Conservation (phyloP, 805 yeast species). For the Deakozyma indianensis region DNA sequence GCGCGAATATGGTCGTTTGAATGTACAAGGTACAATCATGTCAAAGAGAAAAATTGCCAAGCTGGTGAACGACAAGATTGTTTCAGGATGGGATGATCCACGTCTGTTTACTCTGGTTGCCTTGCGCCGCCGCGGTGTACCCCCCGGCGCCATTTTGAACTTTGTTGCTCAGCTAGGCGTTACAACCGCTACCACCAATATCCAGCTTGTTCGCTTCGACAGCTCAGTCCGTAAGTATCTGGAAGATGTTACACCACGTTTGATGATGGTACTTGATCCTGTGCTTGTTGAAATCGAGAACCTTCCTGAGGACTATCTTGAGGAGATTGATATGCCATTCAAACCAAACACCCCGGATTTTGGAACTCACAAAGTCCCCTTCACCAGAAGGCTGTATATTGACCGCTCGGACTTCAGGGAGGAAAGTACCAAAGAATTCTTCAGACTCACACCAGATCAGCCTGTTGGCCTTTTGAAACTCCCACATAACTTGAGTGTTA, state of each 20-base stretch:
- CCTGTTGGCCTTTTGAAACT: conserved; percentile 90
- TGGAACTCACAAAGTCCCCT: conserved; percentile 63
- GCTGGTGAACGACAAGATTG: conserved; percentile 65
- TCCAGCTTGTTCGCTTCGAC: conserved; percentile 83
- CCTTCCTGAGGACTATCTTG: conserved; percentile 58
- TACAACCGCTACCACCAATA: conserved; percentile 83
- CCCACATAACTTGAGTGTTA: conserved; percentile 66
- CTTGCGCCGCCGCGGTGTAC: conserved; percentile 92
- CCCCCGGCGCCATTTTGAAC: conserved; percentile 92
- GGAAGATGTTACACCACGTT: conserved; percentile 84
- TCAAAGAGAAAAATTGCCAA: conserved; percentile 94
- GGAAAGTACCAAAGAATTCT: conserved; percentile 52
- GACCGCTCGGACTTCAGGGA: conserved; percentile 79
- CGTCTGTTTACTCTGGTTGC: conserved; percentile 90
- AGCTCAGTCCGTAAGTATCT: conserved; percentile 74
- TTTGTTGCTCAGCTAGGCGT: conserved; percentile 94
- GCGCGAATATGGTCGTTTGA: conserved; percentile 95
- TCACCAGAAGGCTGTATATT: conserved; percentile 65
- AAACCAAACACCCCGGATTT: conserved; percentile 73
- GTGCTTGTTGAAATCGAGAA: conserved; percentile 72
- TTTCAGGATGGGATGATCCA: conserved; percentile 98
- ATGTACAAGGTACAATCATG: conserved; percentile 85
- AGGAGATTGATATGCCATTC: conserved; percentile 64
- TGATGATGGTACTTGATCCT: conserved; percentile 88
- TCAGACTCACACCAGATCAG: conserved; percentile 87